These are phyloP conservation scores for Hansfordia pulvinata DNA, from an alignment of 2,329 filamentous ascomycete genomes.

Conservation along the genomic window DNA sequence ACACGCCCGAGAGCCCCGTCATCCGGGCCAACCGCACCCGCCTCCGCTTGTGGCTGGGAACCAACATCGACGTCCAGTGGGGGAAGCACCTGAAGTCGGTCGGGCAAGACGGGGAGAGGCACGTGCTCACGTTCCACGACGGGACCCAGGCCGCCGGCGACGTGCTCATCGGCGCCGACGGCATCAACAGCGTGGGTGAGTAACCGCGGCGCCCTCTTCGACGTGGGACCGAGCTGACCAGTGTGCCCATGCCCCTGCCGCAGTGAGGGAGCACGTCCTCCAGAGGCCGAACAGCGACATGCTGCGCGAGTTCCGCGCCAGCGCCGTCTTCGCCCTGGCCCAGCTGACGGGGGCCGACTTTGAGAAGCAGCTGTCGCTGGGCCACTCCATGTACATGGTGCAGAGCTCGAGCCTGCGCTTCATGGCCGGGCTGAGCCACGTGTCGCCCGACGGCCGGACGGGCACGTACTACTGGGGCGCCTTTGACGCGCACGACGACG, in stretches of 20 bases:
- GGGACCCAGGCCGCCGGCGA: constrained; percentile 1
- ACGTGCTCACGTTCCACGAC: neutral
- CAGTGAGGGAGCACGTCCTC: too few relatives aligned
- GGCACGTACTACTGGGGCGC: constrained; percentile 17
- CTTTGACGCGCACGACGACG: constrained; percentile 7
- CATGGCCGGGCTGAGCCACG: constrained; percentile 11
- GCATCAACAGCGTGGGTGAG: neutral
- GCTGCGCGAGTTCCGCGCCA: neutral
- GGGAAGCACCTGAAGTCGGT: neutral
- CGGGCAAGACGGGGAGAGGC: neutral
- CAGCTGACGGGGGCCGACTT: constrained; percentile 1
- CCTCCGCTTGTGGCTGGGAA: constrained; percentile 1
- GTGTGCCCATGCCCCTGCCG: too few relatives aligned
- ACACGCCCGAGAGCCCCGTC: neutral
- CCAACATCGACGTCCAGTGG: constrained; percentile 1
- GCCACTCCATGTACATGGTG: constrained; percentile 1
- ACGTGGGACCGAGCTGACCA: too few relatives aligned
- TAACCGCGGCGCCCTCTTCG: too few relatives aligned
- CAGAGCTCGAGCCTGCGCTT: constrained; percentile 6
- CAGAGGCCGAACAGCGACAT: neutral
- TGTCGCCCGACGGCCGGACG: constrained; percentile 6
- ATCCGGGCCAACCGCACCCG: neutral
- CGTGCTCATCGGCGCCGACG: constrained; percentile 1
- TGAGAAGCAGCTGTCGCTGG: constrained; percentile 1
- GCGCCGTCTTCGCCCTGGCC: neutral